phyloP scores from a whole-genome alignment of 352 stramenopile genomes.

The Globisporangium nunn region DNA sequence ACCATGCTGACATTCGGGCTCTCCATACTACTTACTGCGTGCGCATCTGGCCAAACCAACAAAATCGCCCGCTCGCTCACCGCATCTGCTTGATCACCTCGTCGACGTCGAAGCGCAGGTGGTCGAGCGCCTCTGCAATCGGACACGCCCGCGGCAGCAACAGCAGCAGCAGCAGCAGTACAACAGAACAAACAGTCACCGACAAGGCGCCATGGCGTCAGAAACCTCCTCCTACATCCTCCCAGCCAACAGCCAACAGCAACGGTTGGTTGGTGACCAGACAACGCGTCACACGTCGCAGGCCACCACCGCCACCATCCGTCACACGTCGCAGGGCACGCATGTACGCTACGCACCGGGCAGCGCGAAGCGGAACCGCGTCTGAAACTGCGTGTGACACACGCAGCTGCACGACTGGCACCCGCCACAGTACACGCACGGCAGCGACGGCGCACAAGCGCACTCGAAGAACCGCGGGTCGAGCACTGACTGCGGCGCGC shows the following conservation, averaged over 20 bases:
- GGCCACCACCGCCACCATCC: background rate
- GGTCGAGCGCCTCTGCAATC: conserved; percentile 21
- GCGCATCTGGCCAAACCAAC: too few species aligned
- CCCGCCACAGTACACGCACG: conserved; percentile 61
- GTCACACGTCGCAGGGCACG: background rate
- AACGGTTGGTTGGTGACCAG: background rate
- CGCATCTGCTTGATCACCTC: conserved; percentile 34
- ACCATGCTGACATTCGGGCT: too few species aligned
- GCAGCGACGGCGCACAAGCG: conserved; percentile 45
- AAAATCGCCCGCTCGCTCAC: background rate
- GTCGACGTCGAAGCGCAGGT: conserved; percentile 29
- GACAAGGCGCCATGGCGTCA: conserved; percentile 5
- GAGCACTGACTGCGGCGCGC: conserved; percentile 56
- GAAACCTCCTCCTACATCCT: background rate
- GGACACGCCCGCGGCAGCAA: background rate
- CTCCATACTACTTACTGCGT: background rate
- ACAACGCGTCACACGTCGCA: background rate
- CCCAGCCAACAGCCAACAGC: too few species aligned
- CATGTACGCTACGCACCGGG: conserved; percentile 35
- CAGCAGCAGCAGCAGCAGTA: background rate
- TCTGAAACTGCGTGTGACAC: conserved; percentile 86
- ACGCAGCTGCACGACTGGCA: conserved; percentile 78
- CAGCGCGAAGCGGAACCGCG: conserved; percentile 65
- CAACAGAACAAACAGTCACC: background rate
- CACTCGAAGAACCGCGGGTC: conserved; percentile 74